phyloP scores from a whole-genome alignment of 2,329 filamentous ascomycete genomes.

The Epicoccum sorghinum region DNA sequence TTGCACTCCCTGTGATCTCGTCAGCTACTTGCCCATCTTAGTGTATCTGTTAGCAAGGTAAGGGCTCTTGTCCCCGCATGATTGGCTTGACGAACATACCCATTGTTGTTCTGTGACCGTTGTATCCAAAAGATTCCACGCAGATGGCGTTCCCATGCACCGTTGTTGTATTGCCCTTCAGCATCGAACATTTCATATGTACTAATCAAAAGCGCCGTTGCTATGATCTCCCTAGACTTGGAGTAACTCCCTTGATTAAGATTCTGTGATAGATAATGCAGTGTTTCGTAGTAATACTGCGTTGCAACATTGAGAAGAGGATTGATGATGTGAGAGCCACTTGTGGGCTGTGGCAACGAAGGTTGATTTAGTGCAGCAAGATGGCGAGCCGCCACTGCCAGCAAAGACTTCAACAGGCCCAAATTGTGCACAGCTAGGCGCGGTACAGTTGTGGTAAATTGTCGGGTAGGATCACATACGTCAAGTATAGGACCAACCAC shows the following conservation, averaged over 20 bases:
- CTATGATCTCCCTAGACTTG: constrained; percentile 63
- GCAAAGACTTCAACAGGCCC: constrained; percentile 63
- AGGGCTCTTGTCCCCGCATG: neutral
- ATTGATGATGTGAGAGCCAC: constrained; percentile 24
- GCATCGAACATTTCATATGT: constrained; percentile 72
- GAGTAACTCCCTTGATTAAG: constrained; percentile 65
- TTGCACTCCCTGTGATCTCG: constrained; percentile 51
- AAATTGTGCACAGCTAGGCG: constrained; percentile 57
- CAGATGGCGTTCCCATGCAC: constrained; percentile 67
- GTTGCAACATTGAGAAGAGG: constrained; percentile 49
- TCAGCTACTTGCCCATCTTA: neutral
- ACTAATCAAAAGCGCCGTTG: constrained; percentile 65
- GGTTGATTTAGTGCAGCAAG: constrained; percentile 49
- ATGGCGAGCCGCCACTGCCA: constrained; percentile 63
- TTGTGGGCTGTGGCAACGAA: constrained; percentile 16
- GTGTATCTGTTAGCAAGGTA: neutral
- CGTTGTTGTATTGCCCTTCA: constrained; percentile 48
- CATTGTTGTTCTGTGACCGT: constrained; percentile 65
- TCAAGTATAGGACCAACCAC: constrained; percentile 51
- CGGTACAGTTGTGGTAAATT: constrained; percentile 45
- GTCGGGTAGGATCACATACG: constrained; percentile 51
- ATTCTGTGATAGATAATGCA: constrained; percentile 66
- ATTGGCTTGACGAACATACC: neutral
- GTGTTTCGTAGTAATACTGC: constrained; percentile 67
- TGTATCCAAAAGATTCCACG: constrained; percentile 72